These are phyloP conservation scores for Magnaporthiopsis poae DNA, from an alignment of 2,329 filamentous ascomycete genomes.

Conservation along the genomic window DNA sequence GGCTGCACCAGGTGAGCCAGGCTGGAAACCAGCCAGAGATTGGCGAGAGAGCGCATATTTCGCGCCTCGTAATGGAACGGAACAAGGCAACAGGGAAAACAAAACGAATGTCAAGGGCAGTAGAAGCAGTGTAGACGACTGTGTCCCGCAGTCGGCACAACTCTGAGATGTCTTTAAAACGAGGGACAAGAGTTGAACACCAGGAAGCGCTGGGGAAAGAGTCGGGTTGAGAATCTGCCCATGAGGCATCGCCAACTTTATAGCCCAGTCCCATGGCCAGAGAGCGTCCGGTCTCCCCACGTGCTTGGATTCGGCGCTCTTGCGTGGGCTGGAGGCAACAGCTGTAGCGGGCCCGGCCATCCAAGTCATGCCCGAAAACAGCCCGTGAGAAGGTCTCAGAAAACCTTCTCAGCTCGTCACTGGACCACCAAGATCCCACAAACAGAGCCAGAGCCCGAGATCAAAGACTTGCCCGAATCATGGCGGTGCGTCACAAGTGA, in stretches of 20 bases:
- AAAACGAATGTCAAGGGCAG: not conserved
- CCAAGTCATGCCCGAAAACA: not conserved
- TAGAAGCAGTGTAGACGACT: not conserved
- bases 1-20: conserved; percentile 1
- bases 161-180: not conserved
- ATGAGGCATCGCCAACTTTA: not conserved
- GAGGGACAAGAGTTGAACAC: not conserved
- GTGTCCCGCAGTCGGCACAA: not conserved
- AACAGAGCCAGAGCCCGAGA: not conserved
- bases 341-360: not conserved
- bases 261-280: not conserved
- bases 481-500: conserved; percentile 4
- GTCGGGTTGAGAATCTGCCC: not conserved
- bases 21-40: conserved; percentile 2
- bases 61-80: not conserved
- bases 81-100: not conserved
- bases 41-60: not conserved
- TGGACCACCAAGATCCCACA: not conserved
- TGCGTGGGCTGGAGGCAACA: not conserved
- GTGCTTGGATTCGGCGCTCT: not conserved
- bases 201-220: not conserved
- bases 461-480: not conserved
- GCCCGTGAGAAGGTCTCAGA: not conserved
- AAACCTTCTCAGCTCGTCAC: not conserved
- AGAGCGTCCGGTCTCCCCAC: not conserved